A percentile compares a stretch with the other conserved stretches of the same genome.
Conservation (phyloP, 2,329 filamentous ascomycete genomes). For the Fusarium dlaminii region DNA sequence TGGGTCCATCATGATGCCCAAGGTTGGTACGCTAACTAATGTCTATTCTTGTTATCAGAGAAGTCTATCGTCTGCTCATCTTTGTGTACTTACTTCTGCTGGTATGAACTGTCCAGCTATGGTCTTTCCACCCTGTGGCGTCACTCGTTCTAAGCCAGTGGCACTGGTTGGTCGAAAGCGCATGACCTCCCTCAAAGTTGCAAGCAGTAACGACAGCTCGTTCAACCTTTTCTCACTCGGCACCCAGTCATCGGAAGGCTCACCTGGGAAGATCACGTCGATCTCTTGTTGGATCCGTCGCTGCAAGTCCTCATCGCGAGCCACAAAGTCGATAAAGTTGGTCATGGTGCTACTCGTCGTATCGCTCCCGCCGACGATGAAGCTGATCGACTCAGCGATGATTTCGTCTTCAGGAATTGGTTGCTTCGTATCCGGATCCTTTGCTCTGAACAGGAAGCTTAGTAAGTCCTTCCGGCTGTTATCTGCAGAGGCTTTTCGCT, state of each 20-base stretch:
- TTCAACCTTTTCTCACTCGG: neutral
- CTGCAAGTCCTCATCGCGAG: neutral
- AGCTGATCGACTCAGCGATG: neutral
- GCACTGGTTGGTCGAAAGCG: neutral
- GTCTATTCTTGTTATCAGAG: neutral
- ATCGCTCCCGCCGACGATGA: neutral
- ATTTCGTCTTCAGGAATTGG: neutral
- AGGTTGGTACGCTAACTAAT: neutral
- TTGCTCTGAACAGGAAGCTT: neutral
- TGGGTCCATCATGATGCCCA: neutral
- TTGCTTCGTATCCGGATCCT: neutral
- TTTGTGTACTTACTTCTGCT: neutral
- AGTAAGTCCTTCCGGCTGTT: neutral
- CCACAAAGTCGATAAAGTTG: neutral
- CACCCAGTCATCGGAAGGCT: neutral
- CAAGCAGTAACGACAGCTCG: neutral
- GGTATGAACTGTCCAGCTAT: neutral
- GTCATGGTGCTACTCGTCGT: neutral
- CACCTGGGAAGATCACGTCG: neutral
- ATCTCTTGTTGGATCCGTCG: neutral
- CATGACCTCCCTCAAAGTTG: neutral
- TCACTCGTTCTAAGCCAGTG: neutral
- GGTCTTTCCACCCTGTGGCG: neutral
- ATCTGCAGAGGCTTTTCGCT: neutral
- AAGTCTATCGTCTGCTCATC: accelerated